Evolutionary conservation across 768 basidiomycete species (phyloP), one percentile per base, ranked within the genome.

Genomic region (Lactarius indigo): DNA sequence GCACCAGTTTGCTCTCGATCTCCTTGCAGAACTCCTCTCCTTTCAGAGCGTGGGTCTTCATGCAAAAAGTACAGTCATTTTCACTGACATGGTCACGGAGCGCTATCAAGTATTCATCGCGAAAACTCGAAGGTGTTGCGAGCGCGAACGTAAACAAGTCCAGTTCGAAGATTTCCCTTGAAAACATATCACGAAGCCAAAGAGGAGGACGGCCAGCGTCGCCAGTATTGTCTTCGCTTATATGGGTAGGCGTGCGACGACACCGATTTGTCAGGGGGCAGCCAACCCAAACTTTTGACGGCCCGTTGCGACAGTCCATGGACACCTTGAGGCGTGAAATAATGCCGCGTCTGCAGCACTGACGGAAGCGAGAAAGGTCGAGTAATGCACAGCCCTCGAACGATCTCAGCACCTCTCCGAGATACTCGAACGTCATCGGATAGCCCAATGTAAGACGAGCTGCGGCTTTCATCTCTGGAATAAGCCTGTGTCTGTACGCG

Each of bases 341-440:
- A 26, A 58, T n/a, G 20, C 28, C 10, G 17, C 20, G 4, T n/a
- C 18, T 18, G n/a, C 31, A 57, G 31, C 18, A 5, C 20, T 9
- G 3, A n/a, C 8, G 56, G 13, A 31, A 57, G 18, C 5, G 56
- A 10, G 12, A n/a, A 18, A 57, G 56, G 18, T 30, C 56, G 0
- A 10, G 5, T 2, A 57, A 6, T 12, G 33, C 31, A 1, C 12
- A 35, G 18, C 56, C 56, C 4, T 57, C 30, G 56, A 57, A 35
- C 30, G 18, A 33, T 30, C 56, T 30, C 18, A 57, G 4, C 20
- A 18, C 28, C 7, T 57, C 56, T 31, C 84, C 56, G 2, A 35
- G 30, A 52, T 7, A 39, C 57, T 58, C 57, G n/a, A 58, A 26
- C 23, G 35, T 58, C 35, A 58, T 58, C 1, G 35, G 35, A n/a